These are phyloP conservation scores for Hypomontagnella submonticulosa DNA, from an alignment of 495 filamentous ascomycete genomes.

Conservation along the genomic window DNA sequence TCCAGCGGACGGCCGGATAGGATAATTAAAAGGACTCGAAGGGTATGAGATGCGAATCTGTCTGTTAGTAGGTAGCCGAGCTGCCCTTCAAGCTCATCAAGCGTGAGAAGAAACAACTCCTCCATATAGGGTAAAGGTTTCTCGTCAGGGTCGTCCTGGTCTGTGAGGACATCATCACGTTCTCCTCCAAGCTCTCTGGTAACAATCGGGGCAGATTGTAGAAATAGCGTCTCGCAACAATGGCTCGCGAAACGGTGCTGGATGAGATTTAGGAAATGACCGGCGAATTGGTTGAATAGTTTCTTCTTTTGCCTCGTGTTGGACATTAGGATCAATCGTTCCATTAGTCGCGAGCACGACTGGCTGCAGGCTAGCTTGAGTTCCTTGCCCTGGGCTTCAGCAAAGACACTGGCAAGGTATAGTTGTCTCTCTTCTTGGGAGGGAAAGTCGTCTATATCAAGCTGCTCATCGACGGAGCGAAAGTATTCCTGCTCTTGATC, in stretches of 20 bases:
- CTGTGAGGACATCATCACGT: slow-evolving; percentile 49
- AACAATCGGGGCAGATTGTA: slow-evolving; percentile 80
- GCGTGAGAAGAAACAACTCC: slow-evolving; percentile 80
- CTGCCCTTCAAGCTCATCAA: slow-evolving; percentile 85
- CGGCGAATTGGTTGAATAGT: slow-evolving; percentile 82
- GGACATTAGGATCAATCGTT: slow-evolving; percentile 86
- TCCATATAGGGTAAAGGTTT: slow-evolving; percentile 71
- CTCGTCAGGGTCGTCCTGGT: slow-evolving; percentile 57
- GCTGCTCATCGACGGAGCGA: slow-evolving; percentile 82
- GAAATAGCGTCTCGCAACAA: slow-evolving; percentile 94
- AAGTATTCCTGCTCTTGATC: slow-evolving; percentile 96
- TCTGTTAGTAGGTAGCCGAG: slow-evolving; percentile 88
- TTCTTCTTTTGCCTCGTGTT: slow-evolving; percentile 82
- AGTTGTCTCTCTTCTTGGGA: slow-evolving; percentile 78
- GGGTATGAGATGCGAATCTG: slow-evolving; percentile 87
- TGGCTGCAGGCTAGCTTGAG: slow-evolving; percentile 95
- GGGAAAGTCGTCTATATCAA: slow-evolving; percentile 87
- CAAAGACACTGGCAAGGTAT: slow-evolving; percentile 86
- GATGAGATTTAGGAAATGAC: slow-evolving; percentile 88
- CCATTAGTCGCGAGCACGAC: slow-evolving; percentile 92
- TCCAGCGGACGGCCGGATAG: slow-evolving; percentile 84
- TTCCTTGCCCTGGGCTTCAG: slow-evolving; percentile 89
- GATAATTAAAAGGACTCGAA: slow-evolving; percentile 85
- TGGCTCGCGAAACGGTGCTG: slow-evolving; percentile 97
- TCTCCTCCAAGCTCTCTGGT: slow-evolving; percentile 72